Conservation (phyloP, 495 filamentous ascomycete species). For the Penicillium cosmopolitanum region DNA sequence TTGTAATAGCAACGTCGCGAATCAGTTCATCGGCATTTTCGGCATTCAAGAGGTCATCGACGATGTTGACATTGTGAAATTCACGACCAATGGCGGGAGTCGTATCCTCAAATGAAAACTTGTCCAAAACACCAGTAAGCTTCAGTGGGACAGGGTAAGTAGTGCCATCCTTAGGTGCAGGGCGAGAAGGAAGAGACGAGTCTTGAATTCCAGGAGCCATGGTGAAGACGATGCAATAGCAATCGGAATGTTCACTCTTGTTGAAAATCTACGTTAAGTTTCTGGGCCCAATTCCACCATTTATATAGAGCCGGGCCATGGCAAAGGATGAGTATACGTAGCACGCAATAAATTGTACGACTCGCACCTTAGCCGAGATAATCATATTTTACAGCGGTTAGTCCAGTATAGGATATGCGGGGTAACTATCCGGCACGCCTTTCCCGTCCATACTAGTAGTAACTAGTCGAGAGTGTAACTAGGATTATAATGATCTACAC, state of each 20-base stretch:
- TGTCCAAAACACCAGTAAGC: constrained; percentile 54
- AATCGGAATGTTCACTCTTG: not conserved
- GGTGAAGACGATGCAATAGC: not conserved
- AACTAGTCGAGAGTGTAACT: too few species aligned
- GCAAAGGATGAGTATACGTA: not conserved
- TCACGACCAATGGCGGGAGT: constrained; percentile 32
- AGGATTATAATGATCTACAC: too few species aligned
- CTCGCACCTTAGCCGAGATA: constrained; percentile 2
- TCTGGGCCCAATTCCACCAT: not conserved
- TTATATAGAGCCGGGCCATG: not conserved
- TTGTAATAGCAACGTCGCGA: constrained; percentile 28
- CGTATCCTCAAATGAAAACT: constrained; percentile 43
- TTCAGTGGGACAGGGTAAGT: constrained; percentile 33
- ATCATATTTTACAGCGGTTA: too few species aligned
- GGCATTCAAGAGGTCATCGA: constrained; percentile 26
- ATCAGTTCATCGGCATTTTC: constrained; percentile 25
- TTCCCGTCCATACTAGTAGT: too few species aligned
- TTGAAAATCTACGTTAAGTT: not conserved
- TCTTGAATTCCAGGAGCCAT: constrained; percentile 19
- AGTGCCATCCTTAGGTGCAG: constrained; percentile 4
- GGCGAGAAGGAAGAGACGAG: constrained; percentile 15
- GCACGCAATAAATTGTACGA: not conserved
- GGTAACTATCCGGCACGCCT: too few species aligned
- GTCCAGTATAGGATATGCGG: too few species aligned
- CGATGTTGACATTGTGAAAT: constrained; percentile 25